Base-by-base conservation (phyloP, 202 grass and related monocot genomes). In the Carex sylvatica region DNA sequence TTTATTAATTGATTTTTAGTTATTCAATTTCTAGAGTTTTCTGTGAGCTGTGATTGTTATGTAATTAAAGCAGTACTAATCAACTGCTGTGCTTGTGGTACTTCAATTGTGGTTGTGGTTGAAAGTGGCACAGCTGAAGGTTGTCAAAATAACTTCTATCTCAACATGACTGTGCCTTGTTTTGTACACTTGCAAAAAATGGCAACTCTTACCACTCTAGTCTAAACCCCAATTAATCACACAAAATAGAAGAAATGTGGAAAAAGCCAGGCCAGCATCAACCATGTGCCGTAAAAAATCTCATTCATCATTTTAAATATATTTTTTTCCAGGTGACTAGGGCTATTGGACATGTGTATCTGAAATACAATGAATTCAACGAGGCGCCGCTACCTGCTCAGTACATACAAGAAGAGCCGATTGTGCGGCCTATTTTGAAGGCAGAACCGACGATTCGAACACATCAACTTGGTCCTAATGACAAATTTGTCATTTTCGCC, bases 401-500 rank as follows among this genome's bases (percentile, higher is more conserved):
- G 61, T 90, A 87, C 65, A 85, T 88, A 2, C 61, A 87, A 46
- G 69, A 87, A 62, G 61, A 70, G 9, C 91, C 91, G 4, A 89
- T 92, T 70, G 62, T 82, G 3, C 80, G 62, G 81, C 79, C 88
- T 42, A 85, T 92, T 79, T 82, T 92, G 74, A 85, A 51, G 62
- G 65, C 91, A 14, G 83, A 90, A 80, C 91, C 91, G 70, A 80
- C 79, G 28, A 61, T 92, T 26, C 18, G 23, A 71, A 79, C 75
- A 28, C 85, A 86, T 60, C 83, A 47, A 82, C 74, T 92, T 1
- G 28, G 66, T 55, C 61, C 85, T 16, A 75, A 84, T 55, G 91
- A 92, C 60, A 88, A 83, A 53, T 92, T 92, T 61, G 73, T 90
- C 30, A 92, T 92, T 86, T 90, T 92, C 78, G 91, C 88, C 1